Base-by-base conservation (phyloP, 2,329 filamentous ascomycete species). In the Apiospora kogelbergensis region DNA sequence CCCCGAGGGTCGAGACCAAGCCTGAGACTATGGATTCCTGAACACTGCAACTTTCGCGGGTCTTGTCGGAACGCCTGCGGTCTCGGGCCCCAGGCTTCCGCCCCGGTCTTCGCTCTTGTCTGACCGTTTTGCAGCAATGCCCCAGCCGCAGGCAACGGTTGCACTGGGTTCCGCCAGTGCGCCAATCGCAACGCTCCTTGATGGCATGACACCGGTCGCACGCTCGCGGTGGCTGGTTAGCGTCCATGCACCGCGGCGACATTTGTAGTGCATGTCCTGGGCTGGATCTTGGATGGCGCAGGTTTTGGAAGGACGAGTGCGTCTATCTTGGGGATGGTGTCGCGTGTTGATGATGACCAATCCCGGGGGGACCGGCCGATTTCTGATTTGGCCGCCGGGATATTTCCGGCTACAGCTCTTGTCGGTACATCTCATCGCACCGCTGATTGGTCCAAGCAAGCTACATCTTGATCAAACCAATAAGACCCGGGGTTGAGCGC, bases 121-220 rank as follows among this genome's bases (percentile, higher is more conserved):
- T 20, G 26, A 10, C 15, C 6, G 30, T 71, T 20, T 68, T 46
- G 68, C 75, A 76, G 37, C 46, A 63, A 24, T 71, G 72, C 13
- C 68, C 67, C 11, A 76, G 65, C 15, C 75, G 72, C 11, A 46
- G 17, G 63, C 75, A 77, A 10, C 75, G 72, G 15, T 73, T 68
- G 33, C 75, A 77, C 7, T 67, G 46, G 7, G 33, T 41, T 10
- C 42, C 53, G 37, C 63, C 66, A 22, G 69, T 42, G 6, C 26
- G 40, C 70, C 75, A 72, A 37, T 71, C 63, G 44, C 75, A 77
- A 3, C 75, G 70, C 63, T 76, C 74, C 48, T 77, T 77, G 60
- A 74, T 41, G 53, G 71, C 48, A 57, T 77, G 71, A 63, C 75
- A 77, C 15, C 73, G 74, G 45, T 77, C 75, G 53, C 76, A 77